Conservation (phyloP, 2,329 filamentous ascomycete species). For the Raffaelea albimanens region DNA sequence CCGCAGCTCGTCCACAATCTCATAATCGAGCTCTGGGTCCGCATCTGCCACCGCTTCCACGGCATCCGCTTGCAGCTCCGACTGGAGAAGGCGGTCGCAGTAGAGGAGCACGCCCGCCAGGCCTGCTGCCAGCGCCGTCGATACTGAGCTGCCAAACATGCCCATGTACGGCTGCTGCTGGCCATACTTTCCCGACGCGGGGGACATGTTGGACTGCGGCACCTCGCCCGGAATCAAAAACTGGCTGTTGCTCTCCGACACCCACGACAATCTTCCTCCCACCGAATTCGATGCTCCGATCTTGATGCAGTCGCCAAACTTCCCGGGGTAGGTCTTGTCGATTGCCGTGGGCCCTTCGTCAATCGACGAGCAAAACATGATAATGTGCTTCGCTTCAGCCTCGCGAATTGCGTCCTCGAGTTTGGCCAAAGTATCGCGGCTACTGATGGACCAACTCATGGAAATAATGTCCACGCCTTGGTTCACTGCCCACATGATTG, state of each 20-base stretch:
- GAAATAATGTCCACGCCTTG: constrained; percentile 8
- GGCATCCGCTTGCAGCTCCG: background rate
- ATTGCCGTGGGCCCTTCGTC: constrained; percentile 3
- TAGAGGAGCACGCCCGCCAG: constrained; percentile 4
- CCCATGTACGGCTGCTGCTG: constrained; percentile 4
- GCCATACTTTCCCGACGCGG: background rate
- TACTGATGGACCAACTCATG: constrained; percentile 8
- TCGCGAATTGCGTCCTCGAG: background rate
- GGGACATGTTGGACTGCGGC: constrained; percentile 40
- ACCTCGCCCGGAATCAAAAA: constrained; percentile 7
- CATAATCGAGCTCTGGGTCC: no score
- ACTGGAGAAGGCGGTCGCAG: constrained; percentile 4
- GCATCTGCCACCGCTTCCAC: no score
- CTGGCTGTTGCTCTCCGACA: constrained; percentile 5
- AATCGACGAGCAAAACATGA: constrained; percentile 8
- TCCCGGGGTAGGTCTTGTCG: constrained; percentile 5
- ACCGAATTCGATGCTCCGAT: constrained; percentile 2
- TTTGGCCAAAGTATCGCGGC: background rate
- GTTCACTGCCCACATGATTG: constrained; percentile 2
- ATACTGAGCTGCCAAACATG: constrained; percentile 5
- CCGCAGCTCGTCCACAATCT: constrained; percentile 4
- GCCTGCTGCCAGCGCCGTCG: constrained; percentile 5
- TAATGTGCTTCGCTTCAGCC: background rate
- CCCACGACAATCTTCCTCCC: constrained; percentile 6
- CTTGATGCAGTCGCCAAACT: constrained; percentile 4